A percentile compares a stretch with the other conserved stretches of the same genome.
phyloP scores from a whole-genome alignment of 345 rosid genomes.

The Reutealis trisperma region DNA sequence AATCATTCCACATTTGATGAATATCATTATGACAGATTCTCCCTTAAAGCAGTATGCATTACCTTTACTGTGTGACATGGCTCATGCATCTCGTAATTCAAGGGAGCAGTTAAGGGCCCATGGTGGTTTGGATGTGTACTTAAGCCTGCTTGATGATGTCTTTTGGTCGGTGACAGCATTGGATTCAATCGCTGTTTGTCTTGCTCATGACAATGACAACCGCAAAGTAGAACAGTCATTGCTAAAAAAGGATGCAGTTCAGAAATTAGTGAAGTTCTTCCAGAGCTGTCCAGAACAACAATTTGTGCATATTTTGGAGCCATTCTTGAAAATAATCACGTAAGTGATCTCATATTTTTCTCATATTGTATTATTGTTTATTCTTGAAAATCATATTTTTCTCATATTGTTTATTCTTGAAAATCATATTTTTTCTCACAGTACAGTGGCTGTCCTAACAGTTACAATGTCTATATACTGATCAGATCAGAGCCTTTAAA shows the following conservation, averaged over 20 bases:
- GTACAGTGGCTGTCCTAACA: background rate
- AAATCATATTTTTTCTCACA: background rate
- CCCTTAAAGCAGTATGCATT: constrained; percentile 80
- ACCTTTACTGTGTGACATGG: constrained; percentile 98
- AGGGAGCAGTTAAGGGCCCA: constrained; percentile 98
- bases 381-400: background rate
- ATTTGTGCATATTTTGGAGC: constrained; percentile 96
- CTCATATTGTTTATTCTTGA: background rate
- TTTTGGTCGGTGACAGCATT: constrained; percentile 91
- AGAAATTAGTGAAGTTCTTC: constrained; percentile 87
- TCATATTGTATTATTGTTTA: constrained; percentile 10
- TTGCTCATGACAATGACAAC: constrained; percentile 96
- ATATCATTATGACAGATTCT: constrained; percentile 73
- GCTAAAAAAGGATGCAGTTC: constrained; percentile 84
- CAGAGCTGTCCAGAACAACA: constrained; percentile 93
- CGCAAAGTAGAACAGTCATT: constrained; percentile 95
- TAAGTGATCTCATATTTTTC: constrained; percentile 32
- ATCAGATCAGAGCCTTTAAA: background rate
- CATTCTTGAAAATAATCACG: constrained; percentile 97
- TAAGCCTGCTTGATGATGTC: constrained; percentile 88
- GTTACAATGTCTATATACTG: background rate
- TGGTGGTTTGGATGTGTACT: constrained; percentile 90
- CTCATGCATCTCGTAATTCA: constrained; percentile 97
- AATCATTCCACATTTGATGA: constrained; percentile 96
- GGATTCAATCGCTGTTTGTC: constrained; percentile 94